Percentiles rank a stretch among this genome's conserved stretches.
phyloP scores from a whole-genome alignment of 1,284 basidiomycete genomes.

The Moniliophthora roreri region DNA sequence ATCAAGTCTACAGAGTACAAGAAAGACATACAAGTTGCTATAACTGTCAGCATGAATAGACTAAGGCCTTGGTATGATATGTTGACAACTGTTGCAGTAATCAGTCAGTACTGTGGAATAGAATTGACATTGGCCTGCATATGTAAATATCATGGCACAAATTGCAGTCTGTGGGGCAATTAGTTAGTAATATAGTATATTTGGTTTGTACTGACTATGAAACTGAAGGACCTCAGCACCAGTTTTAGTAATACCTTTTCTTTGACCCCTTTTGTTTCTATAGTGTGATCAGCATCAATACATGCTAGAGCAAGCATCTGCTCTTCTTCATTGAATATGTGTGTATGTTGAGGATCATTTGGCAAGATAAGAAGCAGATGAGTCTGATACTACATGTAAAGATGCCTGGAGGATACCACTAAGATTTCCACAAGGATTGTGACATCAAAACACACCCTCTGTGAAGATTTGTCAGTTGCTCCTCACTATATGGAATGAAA shows the following conservation, averaged over 20 bases:
- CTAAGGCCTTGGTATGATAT: conserved; percentile 43
- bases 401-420: conserved; percentile 27
- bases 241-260: conserved; percentile 33
- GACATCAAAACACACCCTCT: background rate
- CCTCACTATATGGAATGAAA: background rate
- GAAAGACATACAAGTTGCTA: conserved; percentile 32
- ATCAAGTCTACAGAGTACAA: no score
- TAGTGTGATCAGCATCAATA: conserved; percentile 35
- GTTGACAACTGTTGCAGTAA: conserved; percentile 25
- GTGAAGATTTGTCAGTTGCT: background rate
- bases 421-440: background rate
- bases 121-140: background rate
- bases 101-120: background rate
- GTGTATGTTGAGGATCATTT: conserved; percentile 34
- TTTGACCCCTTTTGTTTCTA: conserved; percentile 29
- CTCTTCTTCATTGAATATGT: conserved; percentile 34
- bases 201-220: conserved; percentile 27
- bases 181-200: background rate
- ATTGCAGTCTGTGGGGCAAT: conserved; percentile 26
- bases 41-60: conserved; percentile 41
- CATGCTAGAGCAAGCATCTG: conserved; percentile 34
- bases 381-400: conserved; percentile 37
- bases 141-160: conserved; percentile 28
- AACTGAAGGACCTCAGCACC: conserved; percentile 34
- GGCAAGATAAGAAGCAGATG: conserved; percentile 35